A percentile compares a stretch with the other conserved stretches of the same genome.
These are phyloP conservation scores for Pestalotiopsis sp. DNA, from an alignment of 2,329 filamentous ascomycete species.

Conservation along the genomic window DNA sequence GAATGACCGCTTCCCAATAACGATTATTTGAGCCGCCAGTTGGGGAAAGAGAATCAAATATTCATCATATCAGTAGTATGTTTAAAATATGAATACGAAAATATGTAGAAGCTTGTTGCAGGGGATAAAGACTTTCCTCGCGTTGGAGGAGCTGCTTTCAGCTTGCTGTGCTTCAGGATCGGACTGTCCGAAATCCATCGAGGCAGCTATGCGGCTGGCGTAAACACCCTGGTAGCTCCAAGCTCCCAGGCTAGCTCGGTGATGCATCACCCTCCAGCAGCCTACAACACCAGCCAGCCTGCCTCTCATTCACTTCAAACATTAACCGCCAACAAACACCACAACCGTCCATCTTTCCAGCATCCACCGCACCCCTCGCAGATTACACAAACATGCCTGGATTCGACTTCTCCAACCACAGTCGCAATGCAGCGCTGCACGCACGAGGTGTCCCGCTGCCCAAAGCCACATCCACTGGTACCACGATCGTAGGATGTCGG, in stretches of 20 bases:
- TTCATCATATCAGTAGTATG: background rate
- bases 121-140: background rate
- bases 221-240: constrained; percentile 5
- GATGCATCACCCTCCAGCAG: constrained; percentile 6
- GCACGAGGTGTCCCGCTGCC: constrained; percentile 91
- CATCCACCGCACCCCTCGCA: background rate
- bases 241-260: constrained; percentile 4
- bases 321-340: background rate
- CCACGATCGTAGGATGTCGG: constrained; percentile 96
- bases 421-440: constrained; percentile 95
- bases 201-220: constrained; percentile 8
- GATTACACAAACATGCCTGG: constrained; percentile 73
- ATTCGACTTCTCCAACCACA: constrained; percentile 99
- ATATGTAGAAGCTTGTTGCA: background rate
- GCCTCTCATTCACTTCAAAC: background rate
- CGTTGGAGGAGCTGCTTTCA: background rate
- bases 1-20: background rate
- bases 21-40: background rate
- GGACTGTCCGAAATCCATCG: background rate
- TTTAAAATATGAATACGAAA: background rate
- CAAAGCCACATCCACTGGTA: constrained; percentile 97
- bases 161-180: background rate
- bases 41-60: background rate
- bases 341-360: background rate
- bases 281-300: background rate